Conservation (phyloP, 768 basidiomycete species). For the Multifurca ochricompacta region DNA sequence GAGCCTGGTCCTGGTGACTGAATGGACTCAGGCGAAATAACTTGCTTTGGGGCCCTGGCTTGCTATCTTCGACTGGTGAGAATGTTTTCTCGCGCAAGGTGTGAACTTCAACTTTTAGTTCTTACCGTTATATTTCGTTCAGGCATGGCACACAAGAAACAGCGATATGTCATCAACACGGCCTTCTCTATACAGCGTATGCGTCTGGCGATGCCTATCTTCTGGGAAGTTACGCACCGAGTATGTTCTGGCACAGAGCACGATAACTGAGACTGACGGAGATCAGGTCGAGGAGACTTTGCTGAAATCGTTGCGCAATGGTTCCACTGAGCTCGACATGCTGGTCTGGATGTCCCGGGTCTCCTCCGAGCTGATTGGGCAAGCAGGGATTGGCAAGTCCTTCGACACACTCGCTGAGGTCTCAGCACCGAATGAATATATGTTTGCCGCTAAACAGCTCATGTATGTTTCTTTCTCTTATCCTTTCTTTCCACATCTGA, state of each 20-base stretch:
- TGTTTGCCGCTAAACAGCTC: slow-evolving; percentile 16
- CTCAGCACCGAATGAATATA: slow-evolving; percentile 6
- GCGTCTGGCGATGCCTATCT: slow-evolving; percentile 37
- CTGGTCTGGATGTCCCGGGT: slow-evolving; percentile 33
- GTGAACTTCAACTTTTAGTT: not conserved
- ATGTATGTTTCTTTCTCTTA: slow-evolving; percentile 12
- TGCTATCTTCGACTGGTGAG: slow-evolving; percentile 13
- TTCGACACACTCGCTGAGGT: slow-evolving; percentile 22
- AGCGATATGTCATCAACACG: slow-evolving; percentile 43
- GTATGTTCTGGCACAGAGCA: slow-evolving; percentile 24
- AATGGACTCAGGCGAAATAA: slow-evolving; percentile 5
- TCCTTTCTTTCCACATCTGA: too few relatives aligned
- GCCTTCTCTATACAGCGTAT: slow-evolving; percentile 42
- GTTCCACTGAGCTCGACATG: slow-evolving; percentile 25
- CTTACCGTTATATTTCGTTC: not conserved
- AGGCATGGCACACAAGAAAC: slow-evolving; percentile 39
- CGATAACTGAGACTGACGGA: not conserved
- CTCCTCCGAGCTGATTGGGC: slow-evolving; percentile 28
- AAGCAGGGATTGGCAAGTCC: slow-evolving; percentile 23
- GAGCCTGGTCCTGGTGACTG: not conserved
- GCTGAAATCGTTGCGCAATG: not conserved
- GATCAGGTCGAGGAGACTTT: slow-evolving; percentile 6
- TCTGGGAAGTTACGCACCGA: slow-evolving; percentile 39
- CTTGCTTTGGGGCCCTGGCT: slow-evolving; percentile 13
- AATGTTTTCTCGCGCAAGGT: not conserved